Conservation (phyloP, 2,329 filamentous ascomycete genomes). For the Fusarium proliferatum region DNA sequence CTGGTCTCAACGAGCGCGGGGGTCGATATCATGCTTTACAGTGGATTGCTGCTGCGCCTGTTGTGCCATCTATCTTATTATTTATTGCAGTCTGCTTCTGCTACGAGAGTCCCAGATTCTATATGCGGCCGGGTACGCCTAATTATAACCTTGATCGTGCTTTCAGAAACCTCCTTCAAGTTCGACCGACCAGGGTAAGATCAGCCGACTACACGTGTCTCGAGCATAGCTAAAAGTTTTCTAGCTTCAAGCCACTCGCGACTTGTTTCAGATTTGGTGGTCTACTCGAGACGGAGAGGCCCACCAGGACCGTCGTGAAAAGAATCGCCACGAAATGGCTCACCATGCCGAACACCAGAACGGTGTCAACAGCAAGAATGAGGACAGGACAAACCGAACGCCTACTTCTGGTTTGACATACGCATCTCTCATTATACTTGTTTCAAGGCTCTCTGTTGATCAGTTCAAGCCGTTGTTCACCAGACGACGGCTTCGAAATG, state of each 20-base stretch:
- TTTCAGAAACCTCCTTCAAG: constrained; percentile 47
- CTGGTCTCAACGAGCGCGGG: neutral
- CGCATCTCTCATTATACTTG: constrained; percentile 13
- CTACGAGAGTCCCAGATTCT: constrained; percentile 55
- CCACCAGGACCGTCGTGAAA: neutral
- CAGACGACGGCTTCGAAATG: constrained; percentile 25
- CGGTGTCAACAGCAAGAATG: neutral
- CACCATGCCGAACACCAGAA: neutral
- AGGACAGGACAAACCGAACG: too few relatives aligned
- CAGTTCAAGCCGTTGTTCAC: constrained; percentile 35
- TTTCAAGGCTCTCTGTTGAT: constrained; percentile 19
- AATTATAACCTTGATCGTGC: constrained; percentile 51
- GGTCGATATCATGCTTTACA: constrained; percentile 34
- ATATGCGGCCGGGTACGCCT: constrained; percentile 49
- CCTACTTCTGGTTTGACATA: constrained; percentile 24
- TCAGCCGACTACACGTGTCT: rapidly evolving
- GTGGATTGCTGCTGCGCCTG: constrained; percentile 52
- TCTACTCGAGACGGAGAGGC: neutral
- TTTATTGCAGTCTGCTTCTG: constrained; percentile 51
- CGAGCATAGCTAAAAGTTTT: neutral
- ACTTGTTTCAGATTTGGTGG: constrained; percentile 51
- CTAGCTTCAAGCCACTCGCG: constrained; percentile 52
- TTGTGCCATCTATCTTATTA: constrained; percentile 50
- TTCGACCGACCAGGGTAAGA: constrained; percentile 47
- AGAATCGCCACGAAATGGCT: neutral